Evolutionary conservation across 1,139 yeast species (phyloP).

Genomic region (Chernovozyma sophiae-reginae): DNA sequence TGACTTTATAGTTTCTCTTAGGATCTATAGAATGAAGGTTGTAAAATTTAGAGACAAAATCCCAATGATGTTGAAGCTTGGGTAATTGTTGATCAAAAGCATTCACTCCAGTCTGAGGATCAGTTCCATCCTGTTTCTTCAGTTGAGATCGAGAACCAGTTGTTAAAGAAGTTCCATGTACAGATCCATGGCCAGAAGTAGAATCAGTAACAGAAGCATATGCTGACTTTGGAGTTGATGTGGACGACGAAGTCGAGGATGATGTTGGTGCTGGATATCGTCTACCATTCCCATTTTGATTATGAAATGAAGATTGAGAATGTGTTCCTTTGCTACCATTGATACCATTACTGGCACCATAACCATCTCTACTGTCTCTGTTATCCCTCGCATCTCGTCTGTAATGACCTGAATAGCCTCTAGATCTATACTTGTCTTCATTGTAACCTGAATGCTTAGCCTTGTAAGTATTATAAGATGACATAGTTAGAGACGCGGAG

Average conservation of each 20-base stretch:
- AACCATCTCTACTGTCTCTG: background rate
- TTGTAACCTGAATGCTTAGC: background rate
- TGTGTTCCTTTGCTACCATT: background rate
- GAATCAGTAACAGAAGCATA: too few species aligned
- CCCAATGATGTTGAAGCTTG: constrained; percentile 30
- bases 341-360: background rate
- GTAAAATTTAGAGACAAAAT: constrained; percentile 14
- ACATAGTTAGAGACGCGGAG: too few species aligned
- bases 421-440: background rate
- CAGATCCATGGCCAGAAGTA: too few species aligned
- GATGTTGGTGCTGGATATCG: background rate
- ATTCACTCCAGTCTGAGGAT: constrained; percentile 30
- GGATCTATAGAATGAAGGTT: constrained; percentile 14
- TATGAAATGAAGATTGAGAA: background rate
- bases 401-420: background rate
- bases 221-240: too few species aligned
- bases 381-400: too few species aligned
- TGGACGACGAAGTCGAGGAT: background rate
- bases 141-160: background rate
- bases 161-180: too few species aligned
- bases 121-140: constrained; percentile 17
- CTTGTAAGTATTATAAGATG: background rate
- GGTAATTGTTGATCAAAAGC: constrained; percentile 28
- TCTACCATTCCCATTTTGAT: background rate
- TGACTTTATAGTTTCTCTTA: constrained; percentile 36